Base-by-base conservation (phyloP, 1,139 yeast species). In the Waltiozyma sp. region DNA sequence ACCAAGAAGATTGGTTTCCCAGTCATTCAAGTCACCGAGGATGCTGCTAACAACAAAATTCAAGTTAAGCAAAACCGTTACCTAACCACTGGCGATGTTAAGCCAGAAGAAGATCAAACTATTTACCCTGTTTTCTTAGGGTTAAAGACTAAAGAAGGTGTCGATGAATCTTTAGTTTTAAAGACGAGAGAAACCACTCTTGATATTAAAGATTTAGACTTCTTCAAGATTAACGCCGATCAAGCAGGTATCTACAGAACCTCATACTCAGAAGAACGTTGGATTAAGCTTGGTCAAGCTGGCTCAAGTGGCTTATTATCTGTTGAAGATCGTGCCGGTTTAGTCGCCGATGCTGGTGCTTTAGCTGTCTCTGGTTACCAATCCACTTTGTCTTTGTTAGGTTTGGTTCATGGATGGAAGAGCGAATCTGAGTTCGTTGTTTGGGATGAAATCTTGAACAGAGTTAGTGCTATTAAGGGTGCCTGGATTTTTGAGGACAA, bases 61-160 rank as follows among this genome's bases (percentile, higher is more conserved):
- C 68, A 68, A 14, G 68, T 84, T 44, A 70, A 68, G 41, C 95
- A 86, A 66, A 72, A 83, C 58, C 75, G 96, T 57, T 86, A 80
- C 66, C 70, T 86, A 56, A 73, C 78, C 44, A 77, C 91, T 43
- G 95, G 89, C 43, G 94, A 84, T 60, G 88, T 76, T 47, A 75
- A 72, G 56, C 76, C 75, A 5, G 88, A 77, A 48, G 93, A 83
- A 49, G 83, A 82, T 58, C 65, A 70, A 56, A 70, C 79, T 13
- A 63, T 88, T 45, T 91, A 82, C 63, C 96, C 97, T 36, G 84
- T 88, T 31, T 86, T 87, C 64, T 72, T 91, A 53, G 83, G 84
- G 8, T 68, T 89, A 52, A 82, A 77, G 59, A 82, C 93, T 19
- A 70, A 75, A 37, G 60, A 64, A 13, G 87, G 87, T 40, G 68